Base-by-base conservation (phyloP, 139 green algal species). In the Dunaliella primolecta region DNA sequence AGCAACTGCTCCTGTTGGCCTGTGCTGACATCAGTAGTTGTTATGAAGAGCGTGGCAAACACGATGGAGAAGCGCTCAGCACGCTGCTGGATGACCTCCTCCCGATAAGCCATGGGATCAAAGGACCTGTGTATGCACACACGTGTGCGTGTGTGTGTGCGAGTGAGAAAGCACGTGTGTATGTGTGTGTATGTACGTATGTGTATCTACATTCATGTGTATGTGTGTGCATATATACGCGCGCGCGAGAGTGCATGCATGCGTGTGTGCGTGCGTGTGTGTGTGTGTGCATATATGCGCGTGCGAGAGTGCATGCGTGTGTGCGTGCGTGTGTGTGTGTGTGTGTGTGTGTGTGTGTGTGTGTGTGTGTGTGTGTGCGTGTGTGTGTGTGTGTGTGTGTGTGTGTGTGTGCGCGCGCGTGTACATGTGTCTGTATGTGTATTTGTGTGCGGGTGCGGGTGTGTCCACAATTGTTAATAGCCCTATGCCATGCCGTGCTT, bases 31-130 rank as follows among this genome's bases (percentile, higher is more conserved):
- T 80, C 1, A n/a, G 7, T 64, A 15, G 7, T 64, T 64, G 75
- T 38, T 2, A 80, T 29, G 30, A 80, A 80, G n/a, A 27, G 32
- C 75, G 36, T 33, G 21, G 75, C 75, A 80, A 38, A 80, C 75
- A 80, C 75, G 2, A n/a, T 80, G 75, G n/a, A 38, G 75, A 80
- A 80, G 2, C 75, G 75, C 3, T 80, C 75, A 25, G 46, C 46
- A 15, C 46, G 46, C 46, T 64, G 7, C 46, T 64, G 46, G 46
- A 64, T 64, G 46, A 64, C 15, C 7, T 64, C 46, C 7, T 7
- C 46, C 15, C 15, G 7, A 7, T 25, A 15, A 15, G 46, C 46
- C 7, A 25, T 64, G 46, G 46, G 15, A 15, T 64, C 46, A 15
- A 64, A 64, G 46, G 46, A 64, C 15, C 46, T 64, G 46, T 64